Conservation (phyloP, 352 stramenopile species). For the Blastocystis sp. region DNA sequence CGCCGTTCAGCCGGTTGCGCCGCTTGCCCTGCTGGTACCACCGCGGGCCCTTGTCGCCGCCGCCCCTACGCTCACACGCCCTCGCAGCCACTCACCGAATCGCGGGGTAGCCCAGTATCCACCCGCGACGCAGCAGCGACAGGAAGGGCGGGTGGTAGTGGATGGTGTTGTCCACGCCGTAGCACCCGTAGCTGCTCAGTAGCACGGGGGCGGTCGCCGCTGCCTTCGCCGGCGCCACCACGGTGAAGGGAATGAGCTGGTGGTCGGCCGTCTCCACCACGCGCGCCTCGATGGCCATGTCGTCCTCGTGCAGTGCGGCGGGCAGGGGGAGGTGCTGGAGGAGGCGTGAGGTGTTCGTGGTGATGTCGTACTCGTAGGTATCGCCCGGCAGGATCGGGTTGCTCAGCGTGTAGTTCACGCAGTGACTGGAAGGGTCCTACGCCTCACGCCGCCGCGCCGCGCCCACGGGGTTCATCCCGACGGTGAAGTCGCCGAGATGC, state of each 20-base stretch:
- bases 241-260: conserved; percentile 16
- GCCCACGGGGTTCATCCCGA: conserved; percentile 28
- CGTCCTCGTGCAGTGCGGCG: background rate
- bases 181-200: conserved; percentile 55
- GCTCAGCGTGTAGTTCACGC: conserved; percentile 5
- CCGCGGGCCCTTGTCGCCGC: conserved; percentile 41
- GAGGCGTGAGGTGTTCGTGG: conserved; percentile 13
- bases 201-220: background rate
- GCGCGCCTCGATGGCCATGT: background rate
- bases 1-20: conserved; percentile 3
- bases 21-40: conserved; percentile 53
- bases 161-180: conserved; percentile 53
- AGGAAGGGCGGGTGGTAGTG: conserved; percentile 22
- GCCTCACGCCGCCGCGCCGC: background rate
- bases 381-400: conserved; percentile 13
- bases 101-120: conserved; percentile 33
- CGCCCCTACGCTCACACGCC: conserved; percentile 23
- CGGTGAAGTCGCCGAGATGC: conserved; percentile 39
- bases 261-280: background rate
- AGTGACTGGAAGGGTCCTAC: conserved; percentile 28
- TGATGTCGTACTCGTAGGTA: conserved; percentile 52
- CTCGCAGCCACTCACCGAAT: background rate
- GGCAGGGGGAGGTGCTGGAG: conserved; percentile 10
- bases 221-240: background rate
- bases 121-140: conserved; percentile 33